Conservation (phyloP, 2,329 filamentous ascomycete genomes). For the Sarocladium oryzae region DNA sequence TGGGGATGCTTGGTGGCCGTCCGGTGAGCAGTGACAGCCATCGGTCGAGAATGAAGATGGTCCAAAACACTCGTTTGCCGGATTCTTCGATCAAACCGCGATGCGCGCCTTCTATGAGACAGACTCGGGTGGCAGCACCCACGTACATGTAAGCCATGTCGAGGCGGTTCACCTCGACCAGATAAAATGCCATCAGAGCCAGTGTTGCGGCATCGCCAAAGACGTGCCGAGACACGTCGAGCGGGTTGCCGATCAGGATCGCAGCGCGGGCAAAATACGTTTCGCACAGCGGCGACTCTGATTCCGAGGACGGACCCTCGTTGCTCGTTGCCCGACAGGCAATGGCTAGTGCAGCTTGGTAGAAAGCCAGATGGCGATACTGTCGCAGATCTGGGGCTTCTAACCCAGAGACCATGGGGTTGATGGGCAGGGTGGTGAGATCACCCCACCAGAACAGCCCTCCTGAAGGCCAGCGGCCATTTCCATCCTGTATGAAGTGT, state of each 20-base stretch:
- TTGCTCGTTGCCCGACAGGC: slow-evolving; percentile 20
- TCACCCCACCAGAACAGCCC: slow-evolving; percentile 44
- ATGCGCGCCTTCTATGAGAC: slow-evolving; percentile 42
- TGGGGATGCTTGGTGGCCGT: slow-evolving; percentile 37
- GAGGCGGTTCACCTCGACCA: slow-evolving; percentile 41
- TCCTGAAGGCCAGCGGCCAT: slow-evolving; percentile 33
- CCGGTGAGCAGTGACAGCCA: slow-evolving; percentile 44
- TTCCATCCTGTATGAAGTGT: slow-evolving; percentile 39
- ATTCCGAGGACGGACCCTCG: slow-evolving; percentile 17
- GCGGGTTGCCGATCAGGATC: slow-evolving; percentile 37
- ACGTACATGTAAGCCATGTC: slow-evolving; percentile 43
- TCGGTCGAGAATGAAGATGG: slow-evolving; percentile 43
- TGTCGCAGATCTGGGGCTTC: slow-evolving; percentile 19
- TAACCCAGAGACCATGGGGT: slow-evolving; percentile 16
- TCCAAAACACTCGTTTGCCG: slow-evolving; percentile 44
- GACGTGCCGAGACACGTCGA: slow-evolving; percentile 33
- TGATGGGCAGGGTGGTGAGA: slow-evolving; percentile 25
- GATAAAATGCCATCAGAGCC: slow-evolving; percentile 41
- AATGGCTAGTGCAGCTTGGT: slow-evolving; percentile 39
- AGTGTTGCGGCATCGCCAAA: slow-evolving; percentile 38
- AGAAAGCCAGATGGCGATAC: slow-evolving; percentile 35
- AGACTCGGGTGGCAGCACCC: slow-evolving; percentile 39
- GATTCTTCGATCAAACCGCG: slow-evolving; percentile 34
- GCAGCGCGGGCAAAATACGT: slow-evolving; percentile 37
- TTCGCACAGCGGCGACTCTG: slow-evolving; percentile 32